phyloP scores from a whole-genome alignment of 2,329 filamentous ascomycete genomes.

The Talaromyces sp. region DNA sequence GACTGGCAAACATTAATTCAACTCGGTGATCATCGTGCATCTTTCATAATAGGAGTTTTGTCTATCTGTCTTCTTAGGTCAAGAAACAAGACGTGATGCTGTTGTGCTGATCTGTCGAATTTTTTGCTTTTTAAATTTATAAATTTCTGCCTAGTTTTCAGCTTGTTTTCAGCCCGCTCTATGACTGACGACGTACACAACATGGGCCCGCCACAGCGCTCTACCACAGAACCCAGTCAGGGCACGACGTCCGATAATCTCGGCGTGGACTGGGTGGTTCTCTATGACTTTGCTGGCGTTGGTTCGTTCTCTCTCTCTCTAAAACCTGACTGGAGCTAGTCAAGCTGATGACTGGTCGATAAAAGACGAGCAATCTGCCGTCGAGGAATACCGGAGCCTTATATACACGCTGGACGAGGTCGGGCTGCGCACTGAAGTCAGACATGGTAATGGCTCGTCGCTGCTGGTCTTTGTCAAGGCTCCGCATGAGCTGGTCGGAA shows the following conservation, averaged over 20 bases:
- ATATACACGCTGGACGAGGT: conserved; percentile 69
- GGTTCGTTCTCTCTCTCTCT: conserved; percentile 44
- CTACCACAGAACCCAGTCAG: background rate
- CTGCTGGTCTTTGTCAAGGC: conserved; percentile 81
- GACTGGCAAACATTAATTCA: background rate
- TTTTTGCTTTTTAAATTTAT: background rate
- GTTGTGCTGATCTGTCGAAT: background rate
- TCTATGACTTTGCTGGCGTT: conserved; percentile 66
- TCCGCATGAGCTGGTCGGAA: conserved; percentile 68
- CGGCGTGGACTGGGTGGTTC: conserved; percentile 83
- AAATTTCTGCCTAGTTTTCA: background rate
- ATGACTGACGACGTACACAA: background rate
- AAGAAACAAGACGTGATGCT: background rate
- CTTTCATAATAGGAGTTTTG: background rate
- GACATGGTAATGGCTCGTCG: conserved; percentile 69
- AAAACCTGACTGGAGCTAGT: background rate
- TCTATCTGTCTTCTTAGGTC: background rate
- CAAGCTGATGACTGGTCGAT: conserved; percentile 15
- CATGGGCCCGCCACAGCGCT: background rate
- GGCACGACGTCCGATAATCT: conserved; percentile 46
- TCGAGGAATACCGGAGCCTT: conserved; percentile 72
- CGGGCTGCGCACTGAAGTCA: conserved; percentile 83
- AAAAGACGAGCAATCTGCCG: conserved; percentile 65
- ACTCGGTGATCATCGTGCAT: background rate
- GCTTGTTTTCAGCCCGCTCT: background rate